Evolutionary conservation across 140 eudicot genomes (phyloP).

Genomic region (Oenanthe javanica): DNA sequence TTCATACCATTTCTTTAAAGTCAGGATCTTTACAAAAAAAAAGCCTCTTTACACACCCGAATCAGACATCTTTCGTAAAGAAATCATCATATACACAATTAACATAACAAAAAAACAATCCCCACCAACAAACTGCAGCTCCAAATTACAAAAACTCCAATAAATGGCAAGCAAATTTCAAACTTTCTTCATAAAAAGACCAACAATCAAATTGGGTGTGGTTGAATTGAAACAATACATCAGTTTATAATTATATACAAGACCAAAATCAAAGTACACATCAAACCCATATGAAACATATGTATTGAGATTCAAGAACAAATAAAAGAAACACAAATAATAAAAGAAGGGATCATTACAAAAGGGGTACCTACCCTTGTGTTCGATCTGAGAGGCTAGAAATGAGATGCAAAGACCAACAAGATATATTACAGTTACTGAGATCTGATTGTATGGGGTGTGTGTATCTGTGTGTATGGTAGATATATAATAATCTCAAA

Average conservation of each 20-base stretch:
- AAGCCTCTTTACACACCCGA: neutral
- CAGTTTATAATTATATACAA: neutral
- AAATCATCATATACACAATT: no score
- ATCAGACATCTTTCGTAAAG: neutral
- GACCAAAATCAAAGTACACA: neutral
- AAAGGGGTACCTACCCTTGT: constrained; percentile 11
- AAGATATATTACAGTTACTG: neutral
- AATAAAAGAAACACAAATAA: neutral
- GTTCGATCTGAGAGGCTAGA: constrained; percentile 10
- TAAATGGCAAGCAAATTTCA: no score
- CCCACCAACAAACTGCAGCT: neutral
- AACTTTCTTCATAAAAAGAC: no score
- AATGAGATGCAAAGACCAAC: neutral
- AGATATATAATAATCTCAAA: neutral
- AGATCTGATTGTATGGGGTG: constrained; percentile 14
- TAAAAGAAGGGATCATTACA: neutral
- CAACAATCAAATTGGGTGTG: no score
- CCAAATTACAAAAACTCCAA: neutral
- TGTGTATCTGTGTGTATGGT: neutral
- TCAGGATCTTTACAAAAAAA: neutral
- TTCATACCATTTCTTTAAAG: neutral
- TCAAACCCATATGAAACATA: neutral
- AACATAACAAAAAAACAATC: neutral
- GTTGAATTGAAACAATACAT: no score
- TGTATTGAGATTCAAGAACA: neutral